Percentiles rank a stretch among this genome's conserved stretches.
These are phyloP conservation scores for Balakata baccata DNA, from an alignment of 345 rosid species.

Conservation along the genomic window DNA sequence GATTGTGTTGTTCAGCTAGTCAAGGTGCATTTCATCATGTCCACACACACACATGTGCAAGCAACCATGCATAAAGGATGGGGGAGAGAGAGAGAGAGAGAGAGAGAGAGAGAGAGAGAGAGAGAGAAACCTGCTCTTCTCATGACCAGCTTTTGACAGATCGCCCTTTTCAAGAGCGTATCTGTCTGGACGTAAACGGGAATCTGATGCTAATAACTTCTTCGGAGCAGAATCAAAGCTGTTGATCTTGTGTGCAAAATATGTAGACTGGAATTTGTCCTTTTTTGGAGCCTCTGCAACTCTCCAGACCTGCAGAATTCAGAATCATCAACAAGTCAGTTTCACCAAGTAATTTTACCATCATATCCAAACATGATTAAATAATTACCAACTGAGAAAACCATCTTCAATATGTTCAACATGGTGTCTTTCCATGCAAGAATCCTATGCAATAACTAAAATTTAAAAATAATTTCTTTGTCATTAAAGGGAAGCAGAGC, in stretches of 20 bases:
- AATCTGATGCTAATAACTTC: conserved; percentile 77
- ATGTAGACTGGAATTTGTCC: conserved; percentile 70
- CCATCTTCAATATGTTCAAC: background rate
- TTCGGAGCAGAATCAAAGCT: conserved; percentile 84
- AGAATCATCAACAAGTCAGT: background rate
- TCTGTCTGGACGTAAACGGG: conserved; percentile 83
- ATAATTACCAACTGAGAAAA: background rate
- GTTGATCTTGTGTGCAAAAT: conserved; percentile 83
- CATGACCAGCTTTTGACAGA: conserved; percentile 59
- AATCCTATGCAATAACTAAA: background rate
- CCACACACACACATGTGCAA: background rate
- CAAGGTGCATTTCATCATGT: background rate
- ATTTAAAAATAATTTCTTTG: background rate
- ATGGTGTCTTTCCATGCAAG: background rate
- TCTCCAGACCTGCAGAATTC: conserved; percentile 57
- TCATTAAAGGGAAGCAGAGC: too few relatives aligned
- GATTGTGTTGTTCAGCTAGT: too few relatives aligned
- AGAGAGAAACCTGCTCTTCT: conserved; percentile 66
- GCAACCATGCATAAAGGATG: background rate
- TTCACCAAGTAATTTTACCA: background rate
- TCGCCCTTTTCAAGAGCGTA: conserved; percentile 76
- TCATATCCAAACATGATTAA: background rate
- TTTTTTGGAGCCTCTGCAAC: conserved; percentile 65
- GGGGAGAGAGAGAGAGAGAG: conserved; percentile 9
- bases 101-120: conserved; percentile 4